Conservation (phyloP, 768 basidiomycete species). For the Phaffia tasmanica region DNA sequence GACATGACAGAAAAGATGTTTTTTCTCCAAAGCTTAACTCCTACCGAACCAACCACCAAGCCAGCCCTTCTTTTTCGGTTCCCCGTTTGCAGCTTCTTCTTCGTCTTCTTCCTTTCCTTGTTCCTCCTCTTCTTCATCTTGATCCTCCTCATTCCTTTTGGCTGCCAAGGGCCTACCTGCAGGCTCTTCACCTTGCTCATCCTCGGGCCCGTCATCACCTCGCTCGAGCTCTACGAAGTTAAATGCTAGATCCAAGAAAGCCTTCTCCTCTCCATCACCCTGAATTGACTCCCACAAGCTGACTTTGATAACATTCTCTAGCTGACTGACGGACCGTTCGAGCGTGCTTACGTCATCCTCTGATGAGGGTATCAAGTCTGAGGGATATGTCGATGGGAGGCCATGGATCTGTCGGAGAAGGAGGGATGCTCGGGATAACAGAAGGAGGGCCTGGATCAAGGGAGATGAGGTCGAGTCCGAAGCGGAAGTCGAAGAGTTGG, state of each 20-base stretch:
- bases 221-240: constrained; percentile 8
- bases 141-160: not conserved
- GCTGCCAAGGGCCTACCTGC: not conserved
- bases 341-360: constrained; percentile 44
- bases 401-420: constrained; percentile 58
- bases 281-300: not conserved
- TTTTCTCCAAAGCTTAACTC: not conserved
- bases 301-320: constrained; percentile 47
- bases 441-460: constrained; percentile 59
- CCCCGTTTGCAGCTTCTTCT: not conserved
- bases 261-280: not conserved
- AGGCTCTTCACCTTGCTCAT: not conserved
- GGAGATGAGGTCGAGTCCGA: constrained; percentile 41
- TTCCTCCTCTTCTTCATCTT: constrained; percentile 6
- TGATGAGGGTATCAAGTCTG: constrained; percentile 49
- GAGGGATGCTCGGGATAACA: constrained; percentile 60
- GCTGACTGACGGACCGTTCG: constrained; percentile 46
- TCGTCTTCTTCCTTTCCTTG: constrained; percentile 9
- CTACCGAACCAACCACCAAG: constrained; percentile 18
- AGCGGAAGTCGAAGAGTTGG: not conserved
- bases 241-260: constrained; percentile 10
- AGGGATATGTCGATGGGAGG: constrained; percentile 45
- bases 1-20: too few species aligned
- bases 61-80: constrained; percentile 10
- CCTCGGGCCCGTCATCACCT: not conserved